Percentiles rank a stretch among this genome's conserved stretches.
Conservation (phyloP, 139 green algal species). For the Ettlia oleoabundans region DNA sequence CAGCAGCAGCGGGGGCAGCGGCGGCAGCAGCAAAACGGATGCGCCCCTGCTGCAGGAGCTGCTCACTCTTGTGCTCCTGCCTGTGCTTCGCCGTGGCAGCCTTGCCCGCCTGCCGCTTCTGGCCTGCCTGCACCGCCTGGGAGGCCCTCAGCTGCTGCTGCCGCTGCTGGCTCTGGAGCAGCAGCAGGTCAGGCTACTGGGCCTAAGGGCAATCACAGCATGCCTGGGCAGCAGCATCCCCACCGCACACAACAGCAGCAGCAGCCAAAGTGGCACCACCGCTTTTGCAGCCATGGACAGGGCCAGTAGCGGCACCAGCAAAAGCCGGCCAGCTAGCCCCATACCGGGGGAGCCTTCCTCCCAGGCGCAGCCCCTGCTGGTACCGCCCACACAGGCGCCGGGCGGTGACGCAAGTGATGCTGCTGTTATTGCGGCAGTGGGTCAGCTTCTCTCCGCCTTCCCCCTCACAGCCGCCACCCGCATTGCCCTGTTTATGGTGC, state of each 20-base stretch:
- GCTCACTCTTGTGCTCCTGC: slow-evolving; percentile 15
- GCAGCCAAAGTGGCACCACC: not conserved
- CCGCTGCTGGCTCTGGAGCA: slow-evolving; percentile 38
- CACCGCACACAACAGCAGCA: not conserved
- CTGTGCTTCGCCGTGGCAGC: slow-evolving; percentile 26
- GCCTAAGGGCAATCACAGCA: slow-evolving; percentile 40
- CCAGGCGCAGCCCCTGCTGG: too few relatives aligned
- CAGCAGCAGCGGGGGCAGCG: not conserved
- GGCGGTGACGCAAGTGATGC: too few relatives aligned
- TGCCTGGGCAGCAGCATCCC: slow-evolving; percentile 5
- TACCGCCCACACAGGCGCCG: too few relatives aligned
- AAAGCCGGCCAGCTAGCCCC: too few relatives aligned
- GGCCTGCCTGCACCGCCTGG: slow-evolving; percentile 10
- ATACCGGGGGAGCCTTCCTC: too few relatives aligned
- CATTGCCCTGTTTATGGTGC: slow-evolving; percentile 45
- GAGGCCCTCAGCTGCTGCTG: slow-evolving; percentile 35
- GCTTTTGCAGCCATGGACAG: too few relatives aligned
- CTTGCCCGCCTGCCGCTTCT: slow-evolving; percentile 32
- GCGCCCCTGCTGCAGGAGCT: slow-evolving; percentile 48
- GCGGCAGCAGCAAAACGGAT: slow-evolving; percentile 42
- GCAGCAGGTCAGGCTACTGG: slow-evolving; percentile 50
- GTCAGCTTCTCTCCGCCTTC: slow-evolving; percentile 41
- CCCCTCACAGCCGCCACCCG: slow-evolving; percentile 32
- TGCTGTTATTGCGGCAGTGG: slow-evolving; percentile 32
- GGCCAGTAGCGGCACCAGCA: too few relatives aligned